phyloP scores from a whole-genome alignment of 1,284 basidiomycete species.

The Meripilus lineatus region DNA sequence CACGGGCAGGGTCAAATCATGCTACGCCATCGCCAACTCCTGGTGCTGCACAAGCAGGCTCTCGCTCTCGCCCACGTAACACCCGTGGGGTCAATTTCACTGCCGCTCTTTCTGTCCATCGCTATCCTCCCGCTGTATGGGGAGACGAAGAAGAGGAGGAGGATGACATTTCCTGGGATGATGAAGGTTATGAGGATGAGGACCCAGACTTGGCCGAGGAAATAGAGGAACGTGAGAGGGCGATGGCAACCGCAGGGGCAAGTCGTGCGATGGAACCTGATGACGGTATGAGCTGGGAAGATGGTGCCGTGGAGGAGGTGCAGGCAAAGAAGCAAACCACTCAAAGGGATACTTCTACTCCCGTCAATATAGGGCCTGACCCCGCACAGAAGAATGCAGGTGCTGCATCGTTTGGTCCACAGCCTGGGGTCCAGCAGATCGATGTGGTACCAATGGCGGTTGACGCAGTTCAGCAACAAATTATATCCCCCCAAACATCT shows the following conservation, averaged over 20 bases:
- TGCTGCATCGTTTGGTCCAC: no score
- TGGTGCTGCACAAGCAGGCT: slow-evolving; percentile 21
- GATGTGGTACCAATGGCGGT: no score
- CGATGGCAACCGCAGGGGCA: slow-evolving; percentile 9
- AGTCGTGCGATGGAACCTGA: slow-evolving; percentile 52
- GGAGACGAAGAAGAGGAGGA: slow-evolving; percentile 76
- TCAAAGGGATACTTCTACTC: slow-evolving; percentile 12
- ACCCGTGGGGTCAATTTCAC: slow-evolving; percentile 53
- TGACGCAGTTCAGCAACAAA: no score
- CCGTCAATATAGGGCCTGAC: slow-evolving; percentile 17
- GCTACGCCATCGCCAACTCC: slow-evolving; percentile 44
- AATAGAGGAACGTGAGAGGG: slow-evolving; percentile 18
- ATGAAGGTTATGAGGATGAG: slow-evolving; percentile 68
- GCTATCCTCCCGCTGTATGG: slow-evolving; percentile 80
- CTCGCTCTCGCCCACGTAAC: slow-evolving; percentile 18
- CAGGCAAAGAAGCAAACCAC: slow-evolving; percentile 28
- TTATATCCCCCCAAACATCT: no score
- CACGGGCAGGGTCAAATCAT: slow-evolving; percentile 40
- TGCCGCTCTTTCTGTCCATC: slow-evolving; percentile 52
- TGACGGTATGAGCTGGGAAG: slow-evolving; percentile 76
- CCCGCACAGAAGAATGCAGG: slow-evolving; percentile 3
- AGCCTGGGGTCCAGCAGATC: no score
- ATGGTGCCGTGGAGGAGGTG: slow-evolving; percentile 47
- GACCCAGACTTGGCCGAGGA: slow-evolving; percentile 59
- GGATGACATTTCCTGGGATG: slow-evolving; percentile 70